Evolutionary conservation across 441 rosid species (phyloP).

Genomic region (Populus hybrid): DNA sequence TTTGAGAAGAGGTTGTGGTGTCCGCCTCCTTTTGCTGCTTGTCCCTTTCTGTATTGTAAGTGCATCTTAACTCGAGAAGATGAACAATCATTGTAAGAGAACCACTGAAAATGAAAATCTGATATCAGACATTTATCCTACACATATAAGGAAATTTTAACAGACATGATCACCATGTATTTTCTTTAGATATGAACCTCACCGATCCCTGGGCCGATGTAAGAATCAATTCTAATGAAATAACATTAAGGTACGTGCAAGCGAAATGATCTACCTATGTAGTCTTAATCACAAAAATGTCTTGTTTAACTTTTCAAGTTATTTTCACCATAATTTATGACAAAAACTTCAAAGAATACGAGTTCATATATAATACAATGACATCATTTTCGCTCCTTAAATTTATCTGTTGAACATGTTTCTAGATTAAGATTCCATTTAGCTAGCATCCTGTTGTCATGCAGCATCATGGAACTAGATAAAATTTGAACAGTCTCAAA

Average conservation of each 20-base stretch:
- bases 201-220: neutral
- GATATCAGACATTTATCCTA: slow-evolving; percentile 8
- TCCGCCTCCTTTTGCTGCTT: slow-evolving; percentile 32
- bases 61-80: slow-evolving; percentile 25
- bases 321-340: slow-evolving; percentile 5
- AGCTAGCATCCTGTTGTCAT: slow-evolving; percentile 14
- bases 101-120: slow-evolving; percentile 21
- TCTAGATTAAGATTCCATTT: neutral
- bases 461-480: neutral
- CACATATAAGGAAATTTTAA: neutral
- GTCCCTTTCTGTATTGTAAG: slow-evolving; percentile 31
- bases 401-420: slow-evolving; percentile 17
- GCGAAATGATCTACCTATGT: neutral
- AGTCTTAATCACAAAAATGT: neutral
- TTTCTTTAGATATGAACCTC: neutral
- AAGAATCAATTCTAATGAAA: neutral
- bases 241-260: neutral
- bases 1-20: slow-evolving; percentile 30
- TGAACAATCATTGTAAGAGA: slow-evolving; percentile 36
- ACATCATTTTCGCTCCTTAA: slow-evolving; percentile 16
- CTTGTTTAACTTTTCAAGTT: neutral
- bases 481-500: too few species aligned
- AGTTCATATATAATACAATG: slow-evolving; percentile 2
- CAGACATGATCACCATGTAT: neutral
- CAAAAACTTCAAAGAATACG: slow-evolving; percentile 8